Evolutionary conservation across 768 basidiomycete genomes (phyloP).

Genomic region (Dentipellis sp.): DNA sequence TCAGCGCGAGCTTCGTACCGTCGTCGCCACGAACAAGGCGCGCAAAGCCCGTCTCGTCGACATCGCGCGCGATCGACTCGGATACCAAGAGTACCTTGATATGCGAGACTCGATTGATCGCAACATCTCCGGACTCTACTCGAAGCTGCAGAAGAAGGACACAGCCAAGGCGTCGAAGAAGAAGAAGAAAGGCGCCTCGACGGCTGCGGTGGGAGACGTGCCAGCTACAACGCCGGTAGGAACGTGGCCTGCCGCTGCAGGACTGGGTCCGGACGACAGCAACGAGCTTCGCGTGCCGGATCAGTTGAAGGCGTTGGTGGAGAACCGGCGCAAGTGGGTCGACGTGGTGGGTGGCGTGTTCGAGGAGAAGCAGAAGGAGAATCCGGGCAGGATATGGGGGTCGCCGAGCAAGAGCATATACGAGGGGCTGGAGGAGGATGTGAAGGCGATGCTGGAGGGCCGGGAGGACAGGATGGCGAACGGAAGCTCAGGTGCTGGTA

Average conservation of each 20-base stretch:
- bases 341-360: conserved; percentile 68
- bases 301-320: conserved; percentile 61
- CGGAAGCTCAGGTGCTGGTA: conserved; percentile 15
- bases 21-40: conserved; percentile 76
- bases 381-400: conserved; percentile 68
- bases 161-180: conserved; percentile 59
- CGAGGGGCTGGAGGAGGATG: conserved; percentile 62
- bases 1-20: conserved; percentile 69
- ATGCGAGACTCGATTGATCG: conserved; percentile 80
- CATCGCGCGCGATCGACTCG: conserved; percentile 80
- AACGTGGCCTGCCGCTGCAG: conserved; percentile 64
- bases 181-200: conserved; percentile 44
- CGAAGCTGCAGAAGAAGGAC: conserved; percentile 79
- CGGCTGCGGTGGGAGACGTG: conserved; percentile 5
- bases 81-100: conserved; percentile 86
- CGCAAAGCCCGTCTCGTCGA: conserved; percentile 64
- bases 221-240: conserved; percentile 25
- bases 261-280: conserved; percentile 60
- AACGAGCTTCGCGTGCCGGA: conserved; percentile 54
- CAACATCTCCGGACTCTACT: conserved; percentile 64
- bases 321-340: conserved; percentile 73
- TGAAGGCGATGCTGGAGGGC: conserved; percentile 28
- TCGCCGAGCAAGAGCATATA: conserved; percentile 70
- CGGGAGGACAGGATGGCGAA: conserved; percentile 12
- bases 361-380: conserved; percentile 55